These are phyloP conservation scores for Botrytis pseudocinerea DNA, from an alignment of 2,329 filamentous ascomycete genomes.

Conservation along the genomic window DNA sequence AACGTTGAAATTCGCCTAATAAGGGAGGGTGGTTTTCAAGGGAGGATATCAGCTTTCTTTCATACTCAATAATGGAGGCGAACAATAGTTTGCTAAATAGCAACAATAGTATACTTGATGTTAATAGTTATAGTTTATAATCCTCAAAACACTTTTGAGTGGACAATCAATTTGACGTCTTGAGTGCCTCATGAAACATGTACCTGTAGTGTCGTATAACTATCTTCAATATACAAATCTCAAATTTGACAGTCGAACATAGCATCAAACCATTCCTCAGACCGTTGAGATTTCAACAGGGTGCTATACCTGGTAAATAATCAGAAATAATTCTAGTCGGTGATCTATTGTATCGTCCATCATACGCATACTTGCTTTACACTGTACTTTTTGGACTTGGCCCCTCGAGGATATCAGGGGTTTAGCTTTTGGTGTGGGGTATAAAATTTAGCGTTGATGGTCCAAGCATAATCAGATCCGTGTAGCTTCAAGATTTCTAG, in stretches of 20 bases:
- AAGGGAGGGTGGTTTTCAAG: neutral
- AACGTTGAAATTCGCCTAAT: neutral
- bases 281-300: neutral
- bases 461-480: neutral
- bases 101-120: neutral
- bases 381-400: neutral
- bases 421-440: neutral
- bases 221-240: neutral
- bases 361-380: neutral
- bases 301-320: neutral
- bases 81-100: neutral
- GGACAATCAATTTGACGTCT: neutral
- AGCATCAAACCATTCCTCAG: neutral
- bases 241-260: neutral
- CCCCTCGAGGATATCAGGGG: neutral
- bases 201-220: neutral
- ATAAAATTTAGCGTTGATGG: neutral
- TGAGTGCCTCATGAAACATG: neutral
- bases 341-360: neutral
- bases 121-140: neutral
- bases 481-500: constrained; percentile 12
- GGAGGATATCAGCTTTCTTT: neutral
- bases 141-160: neutral
- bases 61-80: neutral
- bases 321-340: neutral